A percentile compares a stretch with the other conserved stretches of the same genome.
Conservation (phyloP, 345 rosid species). For the Moricandia moricandioides region DNA sequence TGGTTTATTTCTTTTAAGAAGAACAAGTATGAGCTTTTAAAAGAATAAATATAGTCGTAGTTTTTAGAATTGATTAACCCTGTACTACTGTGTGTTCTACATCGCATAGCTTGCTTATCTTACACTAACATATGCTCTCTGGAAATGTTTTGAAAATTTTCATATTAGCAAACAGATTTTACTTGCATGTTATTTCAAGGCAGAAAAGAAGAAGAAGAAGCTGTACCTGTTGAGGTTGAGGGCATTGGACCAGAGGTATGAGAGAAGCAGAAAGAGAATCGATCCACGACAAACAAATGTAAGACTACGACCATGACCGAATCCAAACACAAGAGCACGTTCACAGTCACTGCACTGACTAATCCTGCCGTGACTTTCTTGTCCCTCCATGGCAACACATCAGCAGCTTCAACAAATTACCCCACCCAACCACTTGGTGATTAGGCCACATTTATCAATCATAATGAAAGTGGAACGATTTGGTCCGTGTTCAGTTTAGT, state of each 20-base stretch:
- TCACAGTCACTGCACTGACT: conserved; percentile 60
- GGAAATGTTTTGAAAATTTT: neutral
- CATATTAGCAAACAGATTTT: neutral
- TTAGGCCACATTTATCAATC: conserved; percentile 25
- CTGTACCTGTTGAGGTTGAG: conserved; percentile 52
- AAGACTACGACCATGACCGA: conserved; percentile 62
- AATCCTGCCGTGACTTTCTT: conserved; percentile 63
- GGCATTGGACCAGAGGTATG: conserved; percentile 82
- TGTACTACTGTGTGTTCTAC: too few relatives aligned
- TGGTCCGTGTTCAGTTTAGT: too few relatives aligned
- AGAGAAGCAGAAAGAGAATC: conserved; percentile 55
- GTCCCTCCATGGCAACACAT: conserved; percentile 86
- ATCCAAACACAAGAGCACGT: conserved; percentile 82
- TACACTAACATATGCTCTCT: too few relatives aligned
- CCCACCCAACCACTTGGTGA: conserved; percentile 8
- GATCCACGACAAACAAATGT: conserved; percentile 59
- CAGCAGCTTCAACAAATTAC: conserved; percentile 67
- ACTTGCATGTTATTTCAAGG: neutral
- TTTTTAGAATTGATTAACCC: too few relatives aligned
- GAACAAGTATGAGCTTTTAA: too few relatives aligned
- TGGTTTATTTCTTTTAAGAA: too few relatives aligned
- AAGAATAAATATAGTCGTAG: too few relatives aligned
- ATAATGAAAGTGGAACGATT: too few relatives aligned
- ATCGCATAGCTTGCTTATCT: too few relatives aligned
- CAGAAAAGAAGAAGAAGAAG: conserved; percentile 25